Evolutionary conservation across 352 stramenopile species (phyloP).

Genomic region (Globisporangium canariense): DNA sequence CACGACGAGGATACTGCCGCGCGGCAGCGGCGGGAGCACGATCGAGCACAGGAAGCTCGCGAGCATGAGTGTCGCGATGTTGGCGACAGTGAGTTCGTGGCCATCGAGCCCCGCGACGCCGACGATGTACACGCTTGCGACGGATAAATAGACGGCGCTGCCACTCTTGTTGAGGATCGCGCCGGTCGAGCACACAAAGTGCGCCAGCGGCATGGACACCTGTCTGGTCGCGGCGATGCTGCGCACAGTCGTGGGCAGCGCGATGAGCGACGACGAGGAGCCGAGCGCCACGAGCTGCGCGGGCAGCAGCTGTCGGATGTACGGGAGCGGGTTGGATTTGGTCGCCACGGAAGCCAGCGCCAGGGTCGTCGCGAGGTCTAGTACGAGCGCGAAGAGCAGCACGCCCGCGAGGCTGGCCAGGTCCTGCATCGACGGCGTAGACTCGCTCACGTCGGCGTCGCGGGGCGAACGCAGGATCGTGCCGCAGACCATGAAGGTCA

Average conservation of each 20-base stretch:
- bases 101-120: constrained; percentile 20
- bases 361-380: constrained; percentile 40
- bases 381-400: constrained; percentile 42
- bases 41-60: constrained; percentile 35
- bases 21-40: constrained; percentile 39
- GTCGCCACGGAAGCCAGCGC: constrained; percentile 32
- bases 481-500: constrained; percentile 41
- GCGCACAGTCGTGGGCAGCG: constrained; percentile 48
- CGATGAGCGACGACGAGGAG: constrained; percentile 45
- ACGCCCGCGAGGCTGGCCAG: constrained; percentile 39
- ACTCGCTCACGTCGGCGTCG: constrained; percentile 10
- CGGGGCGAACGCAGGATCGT: constrained; percentile 29
- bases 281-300: constrained; percentile 49
- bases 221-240: constrained; percentile 46
- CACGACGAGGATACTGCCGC: constrained; percentile 30
- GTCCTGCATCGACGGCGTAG: constrained; percentile 20
- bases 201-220: constrained; percentile 53
- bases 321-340: constrained; percentile 47
- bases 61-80: constrained; percentile 32
- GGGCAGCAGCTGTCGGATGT: constrained; percentile 39
- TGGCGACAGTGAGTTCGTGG: constrained; percentile 21
- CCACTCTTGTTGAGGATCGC: constrained; percentile 62
- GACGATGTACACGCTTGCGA: constrained; percentile 45
- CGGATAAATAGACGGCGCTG: constrained; percentile 49
- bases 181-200: constrained; percentile 49